Percentiles rank a stretch among this genome's conserved stretches.
These are phyloP conservation scores for Cercospora beticola DNA, from an alignment of 2,329 filamentous ascomycete genomes.

Conservation along the genomic window DNA sequence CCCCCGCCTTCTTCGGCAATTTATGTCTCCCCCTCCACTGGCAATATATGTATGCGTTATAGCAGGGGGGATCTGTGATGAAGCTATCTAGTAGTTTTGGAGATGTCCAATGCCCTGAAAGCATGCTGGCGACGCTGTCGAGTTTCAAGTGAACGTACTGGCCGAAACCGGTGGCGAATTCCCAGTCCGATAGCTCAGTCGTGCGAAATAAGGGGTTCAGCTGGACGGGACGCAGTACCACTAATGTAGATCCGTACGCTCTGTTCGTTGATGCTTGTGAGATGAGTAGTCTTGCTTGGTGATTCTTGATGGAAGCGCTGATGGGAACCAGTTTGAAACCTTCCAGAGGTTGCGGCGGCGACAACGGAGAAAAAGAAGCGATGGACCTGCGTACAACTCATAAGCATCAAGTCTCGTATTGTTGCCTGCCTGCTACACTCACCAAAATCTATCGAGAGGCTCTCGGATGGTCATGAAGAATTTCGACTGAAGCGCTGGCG, in stretches of 20 bases:
- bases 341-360: not conserved
- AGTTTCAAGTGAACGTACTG: fast-evolving
- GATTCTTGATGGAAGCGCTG: not conserved
- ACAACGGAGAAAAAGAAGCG: not conserved
- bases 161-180: not conserved
- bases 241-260: not conserved
- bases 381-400: not conserved
- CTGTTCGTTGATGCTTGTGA: not conserved
- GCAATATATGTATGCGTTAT: not conserved
- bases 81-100: not conserved
- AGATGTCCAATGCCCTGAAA: not conserved
- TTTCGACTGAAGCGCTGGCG: not conserved
- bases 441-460: not conserved
- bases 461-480: not conserved
- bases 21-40: not conserved
- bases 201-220: not conserved
- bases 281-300: not conserved
- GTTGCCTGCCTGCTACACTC: not conserved
- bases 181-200: not conserved
- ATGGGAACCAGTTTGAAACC: not conserved
- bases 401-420: not conserved
- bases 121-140: not conserved
- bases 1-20: not conserved
- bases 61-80: not conserved
- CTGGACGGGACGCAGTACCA: not conserved